phyloP scores from a whole-genome alignment of 805 yeast genomes.

The Monosporozyma aerobia region DNA sequence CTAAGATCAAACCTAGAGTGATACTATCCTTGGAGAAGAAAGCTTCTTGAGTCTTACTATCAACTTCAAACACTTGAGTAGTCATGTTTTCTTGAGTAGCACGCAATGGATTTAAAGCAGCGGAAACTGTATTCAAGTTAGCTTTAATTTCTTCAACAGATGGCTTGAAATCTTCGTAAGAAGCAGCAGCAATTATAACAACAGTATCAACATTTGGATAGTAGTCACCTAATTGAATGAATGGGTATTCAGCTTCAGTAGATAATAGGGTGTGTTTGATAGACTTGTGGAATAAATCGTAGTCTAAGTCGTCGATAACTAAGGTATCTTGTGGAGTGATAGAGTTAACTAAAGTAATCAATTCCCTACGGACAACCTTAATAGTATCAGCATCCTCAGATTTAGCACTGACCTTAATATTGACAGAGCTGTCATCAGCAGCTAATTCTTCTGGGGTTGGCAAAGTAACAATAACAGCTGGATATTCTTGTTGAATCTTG shows the following conservation, averaged over 20 bases:
- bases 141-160: slow-evolving; percentile 48
- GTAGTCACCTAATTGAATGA: slow-evolving; percentile 48
- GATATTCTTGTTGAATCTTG: slow-evolving; percentile 32
- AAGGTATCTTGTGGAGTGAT: slow-evolving; percentile 59
- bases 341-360: slow-evolving; percentile 65
- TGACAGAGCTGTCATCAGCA: slow-evolving; percentile 32
- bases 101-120: slow-evolving; percentile 49
- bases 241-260: slow-evolving; percentile 37
- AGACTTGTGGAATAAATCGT: slow-evolving; percentile 28
- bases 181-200: slow-evolving; percentile 43
- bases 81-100: slow-evolving; percentile 46
- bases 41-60: slow-evolving; percentile 46
- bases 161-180: slow-evolving; percentile 58
- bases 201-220: slow-evolving; percentile 39
- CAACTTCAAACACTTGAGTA: slow-evolving; percentile 42
- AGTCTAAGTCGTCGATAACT: slow-evolving; percentile 54
- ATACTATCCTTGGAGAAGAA: slow-evolving; percentile 12
- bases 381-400: slow-evolving; percentile 40
- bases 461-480: slow-evolving; percentile 38
- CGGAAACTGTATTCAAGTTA: slow-evolving; percentile 46
- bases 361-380: slow-evolving; percentile 56
- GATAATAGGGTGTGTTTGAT: slow-evolving; percentile 19
- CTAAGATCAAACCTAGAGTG: slow-evolving; percentile 20
- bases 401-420: slow-evolving; percentile 52
- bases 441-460: slow-evolving; percentile 41